Conservation (phyloP, 495 filamentous ascomycete species). For the Durotheca rogersii region DNA sequence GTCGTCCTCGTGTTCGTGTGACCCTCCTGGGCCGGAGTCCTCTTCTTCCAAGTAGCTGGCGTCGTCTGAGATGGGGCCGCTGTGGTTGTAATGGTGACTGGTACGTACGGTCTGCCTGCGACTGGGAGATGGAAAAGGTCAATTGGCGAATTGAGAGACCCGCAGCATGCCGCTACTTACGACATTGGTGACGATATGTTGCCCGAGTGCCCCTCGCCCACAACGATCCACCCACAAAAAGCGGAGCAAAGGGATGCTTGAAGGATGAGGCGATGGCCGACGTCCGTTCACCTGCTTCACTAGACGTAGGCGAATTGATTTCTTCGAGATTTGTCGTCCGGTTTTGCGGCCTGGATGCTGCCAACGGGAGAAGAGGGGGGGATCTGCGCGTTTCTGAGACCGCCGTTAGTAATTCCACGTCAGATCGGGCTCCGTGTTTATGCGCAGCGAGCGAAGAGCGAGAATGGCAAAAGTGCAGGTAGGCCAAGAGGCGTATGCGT, state of each 20-base stretch:
- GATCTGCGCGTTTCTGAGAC: conserved; percentile 10
- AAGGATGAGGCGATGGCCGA: conserved; percentile 10
- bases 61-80: conserved; percentile 25
- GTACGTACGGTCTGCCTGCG: conserved; percentile 24
- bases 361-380: conserved; percentile 1
- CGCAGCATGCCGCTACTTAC: conserved; percentile 39
- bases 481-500: too few species aligned
- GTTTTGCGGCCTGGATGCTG: conserved; percentile 1
- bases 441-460: too few species aligned
- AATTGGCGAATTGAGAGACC: conserved; percentile 21
- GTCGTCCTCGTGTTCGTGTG: conserved; percentile 6
- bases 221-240: conserved; percentile 42
- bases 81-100: conserved; percentile 19
- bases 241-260: conserved; percentile 39
- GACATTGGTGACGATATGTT: conserved; percentile 48
- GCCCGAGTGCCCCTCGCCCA: conserved; percentile 42
- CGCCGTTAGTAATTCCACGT: conserved; percentile 12
- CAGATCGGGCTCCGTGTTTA: too few species aligned
- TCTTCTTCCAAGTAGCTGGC: conserved; percentile 37
- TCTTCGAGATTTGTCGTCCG: conserved; percentile 9
- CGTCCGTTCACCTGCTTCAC: conserved; percentile 11
- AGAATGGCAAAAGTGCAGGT: too few species aligned
- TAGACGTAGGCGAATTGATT: conserved; percentile 6
- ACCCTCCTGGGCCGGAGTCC: conserved; percentile 19
- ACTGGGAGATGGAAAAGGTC: conserved; percentile 24